A percentile compares a stretch with the other conserved stretches of the same genome.
phyloP scores from a whole-genome alignment of 495 filamentous ascomycete species.

The Neurospora terricola region DNA sequence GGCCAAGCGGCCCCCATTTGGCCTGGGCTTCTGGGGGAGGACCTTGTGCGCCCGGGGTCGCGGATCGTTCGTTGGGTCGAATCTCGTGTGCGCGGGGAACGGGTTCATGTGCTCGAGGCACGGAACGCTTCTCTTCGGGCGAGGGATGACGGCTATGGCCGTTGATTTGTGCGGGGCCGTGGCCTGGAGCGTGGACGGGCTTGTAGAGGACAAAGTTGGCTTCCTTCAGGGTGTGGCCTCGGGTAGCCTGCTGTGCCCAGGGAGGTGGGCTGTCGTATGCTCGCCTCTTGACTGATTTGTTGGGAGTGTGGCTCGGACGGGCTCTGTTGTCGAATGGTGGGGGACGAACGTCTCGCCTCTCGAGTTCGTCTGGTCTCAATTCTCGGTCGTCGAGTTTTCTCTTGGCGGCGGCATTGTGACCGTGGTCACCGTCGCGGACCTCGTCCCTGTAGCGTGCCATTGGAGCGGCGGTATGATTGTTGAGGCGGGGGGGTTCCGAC shows the following conservation, averaged over 20 bases:
- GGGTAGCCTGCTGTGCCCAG: conserved; percentile 31
- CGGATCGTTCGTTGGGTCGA: neutral
- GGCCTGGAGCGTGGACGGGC: conserved; percentile 8
- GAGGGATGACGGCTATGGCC: conserved; percentile 41
- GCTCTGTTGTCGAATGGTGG: conserved; percentile 26
- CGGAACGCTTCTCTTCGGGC: conserved; percentile 32
- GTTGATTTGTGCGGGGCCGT: conserved; percentile 22
- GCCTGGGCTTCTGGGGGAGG: conserved; percentile 1
- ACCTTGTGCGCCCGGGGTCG: neutral
- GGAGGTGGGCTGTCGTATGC: conserved; percentile 30
- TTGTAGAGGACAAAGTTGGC: conserved; percentile 31
- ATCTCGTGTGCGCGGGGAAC: neutral
- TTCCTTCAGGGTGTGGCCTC: conserved; percentile 16
- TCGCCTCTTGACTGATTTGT: conserved; percentile 23
- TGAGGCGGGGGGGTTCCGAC: conserved; percentile 27
- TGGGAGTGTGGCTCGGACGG: conserved; percentile 15
- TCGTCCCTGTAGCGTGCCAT: conserved; percentile 10
- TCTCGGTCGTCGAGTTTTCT: conserved; percentile 46
- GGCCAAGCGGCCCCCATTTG: conserved; percentile 33
- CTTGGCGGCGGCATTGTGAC: conserved; percentile 33
- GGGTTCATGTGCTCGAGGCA: conserved; percentile 8
- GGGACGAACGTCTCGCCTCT: conserved; percentile 31
- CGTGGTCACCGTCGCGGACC: conserved; percentile 23
- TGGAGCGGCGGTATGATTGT: conserved; percentile 20
- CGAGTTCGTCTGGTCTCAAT: conserved; percentile 32